Evolutionary conservation across 75 land plant genomes (phyloP), one percentile per base, ranked within the genome.

Genomic region (Adiantum capillusveneris): DNA sequence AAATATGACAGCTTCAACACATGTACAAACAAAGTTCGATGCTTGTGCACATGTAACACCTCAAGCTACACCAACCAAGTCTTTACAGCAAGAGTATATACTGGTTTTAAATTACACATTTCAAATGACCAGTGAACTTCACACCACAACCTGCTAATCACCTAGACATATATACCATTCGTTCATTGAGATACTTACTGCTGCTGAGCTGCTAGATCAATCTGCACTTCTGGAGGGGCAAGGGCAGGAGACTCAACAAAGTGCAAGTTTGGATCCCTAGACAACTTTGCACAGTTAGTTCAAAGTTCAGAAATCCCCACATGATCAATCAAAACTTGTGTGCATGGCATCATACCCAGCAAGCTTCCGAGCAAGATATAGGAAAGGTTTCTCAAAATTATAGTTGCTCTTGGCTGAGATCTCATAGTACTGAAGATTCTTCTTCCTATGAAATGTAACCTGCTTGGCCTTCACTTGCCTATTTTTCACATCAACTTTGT

Each of bases 331-430:
- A 11, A 12, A 3, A n/a, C 22, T 18, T 29, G n/a, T n/a, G n/a
- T n/a, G n/a, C n/a, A n/a, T n/a, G n/a, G n/a, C n/a, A n/a, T n/a
- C 46, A 45, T 68, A 85, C 89, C 89, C 89, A 26, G 89, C 89
- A 70, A 85, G 89, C 58, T 85, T 85, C 31, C 89, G 79, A 13
- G 89, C 89, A 53, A 85, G 80, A 56, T 85, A 85, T 16, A 85
- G 62, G 65, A 79, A 83, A 25, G 85, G 97, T 68, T 90, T 90
- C 72, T 90, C 96, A 59, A 90, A 90, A 56, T 90, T 90, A 77
- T 90, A 90, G 58, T 90, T 90, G 72, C 85, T 81, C 81, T 90
- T 90, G 14, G 96, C 96, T 17, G 93, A 87, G n/a, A 90, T 91
- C 59, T 91, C 97, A 62, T 91, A 91, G 69, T 91, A 91, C 63